Evolutionary conservation across 2,329 filamentous ascomycete species (phyloP), one percentile per base, ranked within the genome.

Genomic region (Botrytis byssoidea): DNA sequence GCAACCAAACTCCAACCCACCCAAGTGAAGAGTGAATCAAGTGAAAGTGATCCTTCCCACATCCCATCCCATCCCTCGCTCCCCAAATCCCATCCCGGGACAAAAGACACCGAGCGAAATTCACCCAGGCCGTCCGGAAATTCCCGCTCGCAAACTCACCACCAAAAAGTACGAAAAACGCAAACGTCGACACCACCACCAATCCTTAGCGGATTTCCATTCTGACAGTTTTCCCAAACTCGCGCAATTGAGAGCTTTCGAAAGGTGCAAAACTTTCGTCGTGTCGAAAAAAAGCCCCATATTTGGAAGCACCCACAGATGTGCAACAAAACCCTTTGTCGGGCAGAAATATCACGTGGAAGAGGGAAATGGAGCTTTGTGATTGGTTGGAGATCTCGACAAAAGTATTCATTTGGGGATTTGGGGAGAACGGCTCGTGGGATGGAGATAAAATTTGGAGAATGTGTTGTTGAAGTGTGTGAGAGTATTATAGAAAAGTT

Each of bases 221-320:
- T 40, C 37, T 22, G 48, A 69, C 22, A 69, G 66, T 69, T 69
- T 69, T 69, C 66, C 66, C 37, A 57, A n/a, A 69, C 12, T 69
- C 25, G 48, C 66, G 37, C 66, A 32, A 57, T 57, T 42, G 48
- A 57, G 66, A 57, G 48, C 66, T 69, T 32, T 69, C 48, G 35
- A 44, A 32, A 22, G 4, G n/a, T 69, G 35, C 18, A 16, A 69
- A 44, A 16, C 6, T 29, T 57, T 69, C 1, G 10, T 55, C 40
- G 55, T 51, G 55, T 57, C 55, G 5, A 22, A 4, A 57, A 69
- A 42, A 57, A 57, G n/a, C 37, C 35, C n/a, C 35, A 12, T 42
- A 32, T 40, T 55, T 55, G 46, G 37, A 64, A 29, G 61, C 40
- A 44, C 61, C 48, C 48, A 32, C n/a, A 68, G 66, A 44, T 37